Evolutionary conservation across 306 rosid species (phyloP).

Genomic region (Acmispon strigosus): DNA sequence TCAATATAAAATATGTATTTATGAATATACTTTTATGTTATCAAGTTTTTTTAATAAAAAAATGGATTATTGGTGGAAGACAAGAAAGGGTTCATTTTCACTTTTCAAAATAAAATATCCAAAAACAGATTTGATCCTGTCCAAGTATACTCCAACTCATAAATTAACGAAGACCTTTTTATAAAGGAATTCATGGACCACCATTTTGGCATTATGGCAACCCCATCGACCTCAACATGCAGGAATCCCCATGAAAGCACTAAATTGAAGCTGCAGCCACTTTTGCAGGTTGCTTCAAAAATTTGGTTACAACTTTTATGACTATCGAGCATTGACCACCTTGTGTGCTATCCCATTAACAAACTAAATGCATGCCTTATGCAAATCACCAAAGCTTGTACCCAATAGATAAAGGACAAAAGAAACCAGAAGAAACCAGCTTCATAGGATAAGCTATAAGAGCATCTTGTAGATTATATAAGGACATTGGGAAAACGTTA

Average conservation of each 20-base stretch:
- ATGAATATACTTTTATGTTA: too few species aligned
- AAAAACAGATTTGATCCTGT: constrained; percentile 48
- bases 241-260: constrained; percentile 51
- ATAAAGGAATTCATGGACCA: constrained; percentile 74
- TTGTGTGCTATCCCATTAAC: constrained; percentile 9
- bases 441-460: neutral
- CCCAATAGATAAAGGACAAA: neutral
- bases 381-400: neutral
- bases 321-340: constrained; percentile 17
- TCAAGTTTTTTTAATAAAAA: too few species aligned
- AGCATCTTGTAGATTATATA: neutral
- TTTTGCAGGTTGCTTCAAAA: constrained; percentile 40
- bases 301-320: constrained; percentile 14
- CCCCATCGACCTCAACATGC: constrained; percentile 41
- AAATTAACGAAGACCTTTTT: constrained; percentile 36
- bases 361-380: neutral
- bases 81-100: constrained; percentile 7
- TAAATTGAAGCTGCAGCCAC: constrained; percentile 31
- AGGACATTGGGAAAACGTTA: too few species aligned
- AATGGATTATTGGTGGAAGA: neutral
- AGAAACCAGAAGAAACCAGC: neutral
- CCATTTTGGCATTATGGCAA: constrained; percentile 51
- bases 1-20: too few species aligned
- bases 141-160: constrained; percentile 33
- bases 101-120: constrained; percentile 35